These are phyloP conservation scores for Hemisphaericaspora nanyangensis DNA, from an alignment of 805 yeast species.

Conservation along the genomic window DNA sequence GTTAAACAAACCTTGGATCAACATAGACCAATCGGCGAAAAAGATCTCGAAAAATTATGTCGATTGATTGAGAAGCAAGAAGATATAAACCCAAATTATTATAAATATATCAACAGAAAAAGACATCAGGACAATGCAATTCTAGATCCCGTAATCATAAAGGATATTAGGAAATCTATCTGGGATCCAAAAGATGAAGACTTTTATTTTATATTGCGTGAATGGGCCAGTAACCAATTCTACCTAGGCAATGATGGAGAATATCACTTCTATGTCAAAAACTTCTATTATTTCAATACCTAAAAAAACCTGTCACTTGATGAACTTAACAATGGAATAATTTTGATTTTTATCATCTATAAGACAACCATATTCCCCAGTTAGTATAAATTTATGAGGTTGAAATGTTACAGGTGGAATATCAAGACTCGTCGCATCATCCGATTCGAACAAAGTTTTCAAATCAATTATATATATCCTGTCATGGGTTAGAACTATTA, in stretches of 20 bases:
- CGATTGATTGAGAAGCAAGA: constrained; percentile 13
- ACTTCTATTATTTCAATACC: constrained; percentile 14
- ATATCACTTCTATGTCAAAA: constrained; percentile 7
- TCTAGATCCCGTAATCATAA: neutral
- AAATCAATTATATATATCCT: neutral
- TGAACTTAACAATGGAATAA: constrained; percentile 34
- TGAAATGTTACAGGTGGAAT: constrained; percentile 3
- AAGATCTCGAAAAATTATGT: constrained; percentile 15
- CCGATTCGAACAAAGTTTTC: neutral
- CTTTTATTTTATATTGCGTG: constrained; percentile 22
- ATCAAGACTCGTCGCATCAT: neutral
- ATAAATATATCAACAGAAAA: constrained; percentile 3
- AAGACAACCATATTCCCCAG: constrained; percentile 29
- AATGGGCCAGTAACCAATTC: constrained; percentile 28
- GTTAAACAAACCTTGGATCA: constrained; percentile 17
- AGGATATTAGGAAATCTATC: constrained; percentile 14
- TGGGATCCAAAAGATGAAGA: constrained; percentile 29
- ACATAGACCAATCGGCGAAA: constrained; percentile 19
- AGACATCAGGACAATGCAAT: constrained; percentile 7
- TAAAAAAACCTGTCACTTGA: too few relatives aligned
- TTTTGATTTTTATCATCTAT: constrained; percentile 37
- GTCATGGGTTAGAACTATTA: constrained; percentile 1
- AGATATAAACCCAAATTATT: constrained; percentile 3
- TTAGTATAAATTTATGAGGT: constrained; percentile 5
- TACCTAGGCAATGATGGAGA: constrained; percentile 15